Evolutionary conservation across 495 filamentous ascomycete genomes (phyloP).

Genomic region (Cercophora sp.): DNA sequence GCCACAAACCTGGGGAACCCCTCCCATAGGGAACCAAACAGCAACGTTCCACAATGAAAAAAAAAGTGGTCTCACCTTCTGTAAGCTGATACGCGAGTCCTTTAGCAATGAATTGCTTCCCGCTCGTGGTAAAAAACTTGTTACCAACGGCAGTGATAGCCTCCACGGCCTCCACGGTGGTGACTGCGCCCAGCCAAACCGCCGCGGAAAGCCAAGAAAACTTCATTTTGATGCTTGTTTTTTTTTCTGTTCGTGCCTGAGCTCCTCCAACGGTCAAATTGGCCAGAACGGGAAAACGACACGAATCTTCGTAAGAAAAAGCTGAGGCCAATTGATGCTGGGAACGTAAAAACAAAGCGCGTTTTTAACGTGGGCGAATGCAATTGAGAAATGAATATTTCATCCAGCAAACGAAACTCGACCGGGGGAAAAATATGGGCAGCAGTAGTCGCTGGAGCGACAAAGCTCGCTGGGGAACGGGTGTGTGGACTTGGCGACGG

Average conservation of each 20-base stretch:
- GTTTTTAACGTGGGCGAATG: not conserved
- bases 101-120: constrained; percentile 78
- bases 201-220: constrained; percentile 29
- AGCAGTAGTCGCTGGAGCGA: too few relatives aligned
- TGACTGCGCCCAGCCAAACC: constrained; percentile 33
- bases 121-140: constrained; percentile 78
- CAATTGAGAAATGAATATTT: too few relatives aligned
- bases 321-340: not conserved
- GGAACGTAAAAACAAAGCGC: not conserved
- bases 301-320: too few relatives aligned
- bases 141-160: constrained; percentile 68
- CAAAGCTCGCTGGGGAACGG: too few relatives aligned
- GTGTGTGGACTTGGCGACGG: not conserved
- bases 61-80: constrained; percentile 7
- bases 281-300: too few relatives aligned
- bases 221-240: constrained; percentile 27
- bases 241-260: not conserved
- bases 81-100: constrained; percentile 46
- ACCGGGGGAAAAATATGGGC: too few relatives aligned
- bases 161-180: constrained; percentile 37
- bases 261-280: not conserved
- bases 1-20: not conserved
- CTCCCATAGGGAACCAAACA: too few relatives aligned
- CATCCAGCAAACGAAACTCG: too few relatives aligned
- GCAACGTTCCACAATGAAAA: too few relatives aligned